Base-by-base conservation (phyloP, 805 yeast genomes). In the Scheffersomyces amazonensis region DNA sequence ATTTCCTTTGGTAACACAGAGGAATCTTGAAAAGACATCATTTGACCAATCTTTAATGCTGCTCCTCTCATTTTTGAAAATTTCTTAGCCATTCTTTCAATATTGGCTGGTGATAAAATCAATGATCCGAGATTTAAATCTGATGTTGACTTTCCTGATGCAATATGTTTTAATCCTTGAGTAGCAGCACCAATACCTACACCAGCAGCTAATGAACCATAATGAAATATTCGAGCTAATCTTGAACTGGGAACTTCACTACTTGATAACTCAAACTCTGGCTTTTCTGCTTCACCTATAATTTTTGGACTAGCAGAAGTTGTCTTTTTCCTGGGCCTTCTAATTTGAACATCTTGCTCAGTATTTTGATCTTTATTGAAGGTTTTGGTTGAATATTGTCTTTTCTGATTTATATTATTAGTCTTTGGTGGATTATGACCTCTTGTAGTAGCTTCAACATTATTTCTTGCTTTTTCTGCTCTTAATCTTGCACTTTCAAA, bases 21-120 rank as follows among this genome's bases (percentile, higher is more conserved):
- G 43, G 83, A 80, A 58, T 91, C 98, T 62, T 93, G 99, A 60
- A 93, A 91, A 2, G 96, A 87, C 61, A 93, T 67, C 84, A 93
- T 79, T 64, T 93, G 99, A n/a, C 99, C 99, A 39, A 93, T 76
- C 56, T 93, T 93, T 55, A 93, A 71, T 2, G 99, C 99, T 2
- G 98, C 99, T n/a, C 99, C 99, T 55, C 99, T 76, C 99, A 93
- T 93, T 54, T 87, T 81, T 36, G 93, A 79, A 50, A 93, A 80
- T 58, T 88, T 89, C 50, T 79, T 80, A 10, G 96, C 95, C 69
- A 93, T 78, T 37, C 95, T 63, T 52, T 91, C 96, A 31, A 93
- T 81, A 59, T 91, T 93, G 13, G 77, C 75, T 5, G 95, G 90
- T 3, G 87, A 82, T 50, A 93, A 69, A 2, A 95, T 68, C 31